Conservation (phyloP, 352 stramenopile genomes). For the Globisporangium middletonii region DNA sequence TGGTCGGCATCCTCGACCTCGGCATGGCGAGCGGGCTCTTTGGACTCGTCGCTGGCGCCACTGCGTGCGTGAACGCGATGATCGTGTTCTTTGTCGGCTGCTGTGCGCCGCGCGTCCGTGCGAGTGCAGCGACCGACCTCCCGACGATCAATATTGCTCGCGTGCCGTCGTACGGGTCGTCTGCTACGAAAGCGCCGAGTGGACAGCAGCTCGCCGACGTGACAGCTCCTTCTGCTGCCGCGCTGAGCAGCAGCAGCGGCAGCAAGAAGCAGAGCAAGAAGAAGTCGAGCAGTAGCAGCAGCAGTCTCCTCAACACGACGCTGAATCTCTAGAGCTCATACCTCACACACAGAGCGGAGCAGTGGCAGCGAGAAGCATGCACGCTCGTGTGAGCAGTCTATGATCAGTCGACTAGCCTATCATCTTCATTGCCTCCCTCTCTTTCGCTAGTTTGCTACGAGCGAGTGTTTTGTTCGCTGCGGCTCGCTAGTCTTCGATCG, state of each 20-base stretch:
- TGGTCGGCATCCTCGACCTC: constrained; percentile 55
- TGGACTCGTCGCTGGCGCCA: constrained; percentile 23
- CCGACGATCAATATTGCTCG: constrained; percentile 8
- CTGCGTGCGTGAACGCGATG: constrained; percentile 34
- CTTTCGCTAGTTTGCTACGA: not conserved
- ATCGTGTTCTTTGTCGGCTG: constrained; percentile 31
- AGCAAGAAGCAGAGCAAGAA: constrained; percentile 4
- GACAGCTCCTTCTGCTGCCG: not conserved
- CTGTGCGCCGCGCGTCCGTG: constrained; percentile 16
- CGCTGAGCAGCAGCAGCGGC: not conserved
- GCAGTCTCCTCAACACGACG: constrained; percentile 12
- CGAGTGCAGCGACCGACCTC: constrained; percentile 1
- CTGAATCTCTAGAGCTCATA: constrained; percentile 5
- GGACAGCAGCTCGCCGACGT: not conserved
- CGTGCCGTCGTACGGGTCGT: constrained; percentile 13
- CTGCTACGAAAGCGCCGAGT: not conserved
- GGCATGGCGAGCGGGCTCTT: constrained; percentile 41
- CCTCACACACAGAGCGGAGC: not conserved
- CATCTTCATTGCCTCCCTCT: not conserved
- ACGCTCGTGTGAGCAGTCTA: not conserved
- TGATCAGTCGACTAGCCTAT: not conserved
- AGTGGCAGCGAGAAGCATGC: not conserved
- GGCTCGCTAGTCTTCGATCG: constrained; percentile 4
- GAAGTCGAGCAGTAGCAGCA: constrained; percentile 4
- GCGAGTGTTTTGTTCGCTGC: not conserved